A percentile compares a stretch with the other conserved stretches of the same genome.
Conservation (phyloP, 768 basidiomycete genomes). For the Boletus tomentosulus region DNA sequence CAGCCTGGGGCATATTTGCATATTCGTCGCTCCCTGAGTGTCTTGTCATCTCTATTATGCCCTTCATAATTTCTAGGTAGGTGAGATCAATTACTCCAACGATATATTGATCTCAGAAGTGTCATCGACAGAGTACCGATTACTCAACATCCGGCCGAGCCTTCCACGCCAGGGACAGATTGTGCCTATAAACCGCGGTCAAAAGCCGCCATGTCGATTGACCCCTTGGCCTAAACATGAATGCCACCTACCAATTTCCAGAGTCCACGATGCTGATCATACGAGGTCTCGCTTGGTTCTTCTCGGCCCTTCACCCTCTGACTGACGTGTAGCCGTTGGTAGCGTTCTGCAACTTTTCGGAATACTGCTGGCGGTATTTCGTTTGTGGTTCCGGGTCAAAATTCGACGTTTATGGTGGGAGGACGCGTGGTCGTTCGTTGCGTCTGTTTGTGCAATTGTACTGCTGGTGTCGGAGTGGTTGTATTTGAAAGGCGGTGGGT, state of each 20-base stretch:
- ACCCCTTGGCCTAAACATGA: slow-evolving; percentile 2
- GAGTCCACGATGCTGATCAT: slow-evolving; percentile 5
- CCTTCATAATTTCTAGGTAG: neutral
- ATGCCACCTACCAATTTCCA: slow-evolving; percentile 8
- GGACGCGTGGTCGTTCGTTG: slow-evolving; percentile 16
- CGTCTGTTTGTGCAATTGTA: slow-evolving; percentile 1
- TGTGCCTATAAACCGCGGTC: slow-evolving; percentile 6
- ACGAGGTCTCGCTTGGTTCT: slow-evolving; percentile 5
- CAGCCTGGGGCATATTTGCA: neutral
- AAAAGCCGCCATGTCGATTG: neutral
- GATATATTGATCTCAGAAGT: neutral
- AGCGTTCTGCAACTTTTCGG: slow-evolving; percentile 11
- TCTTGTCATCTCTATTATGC: neutral
- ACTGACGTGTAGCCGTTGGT: slow-evolving; percentile 1
- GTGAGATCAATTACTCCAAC: neutral
- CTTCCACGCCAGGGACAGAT: neutral
- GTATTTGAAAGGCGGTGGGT: slow-evolving; percentile 16
- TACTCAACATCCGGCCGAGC: neutral
- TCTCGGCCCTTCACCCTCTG: neutral
- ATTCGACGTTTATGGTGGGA: slow-evolving; percentile 23
- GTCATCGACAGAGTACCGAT: neutral
- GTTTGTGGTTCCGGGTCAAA: slow-evolving; percentile 14
- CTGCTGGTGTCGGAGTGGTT: slow-evolving; percentile 11
- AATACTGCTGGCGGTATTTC: slow-evolving; percentile 14
- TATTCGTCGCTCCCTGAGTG: too few relatives aligned